phyloP scores from a whole-genome alignment of 2,329 filamentous ascomycete species.

The Stagonosporopsis chrysanthemi region DNA sequence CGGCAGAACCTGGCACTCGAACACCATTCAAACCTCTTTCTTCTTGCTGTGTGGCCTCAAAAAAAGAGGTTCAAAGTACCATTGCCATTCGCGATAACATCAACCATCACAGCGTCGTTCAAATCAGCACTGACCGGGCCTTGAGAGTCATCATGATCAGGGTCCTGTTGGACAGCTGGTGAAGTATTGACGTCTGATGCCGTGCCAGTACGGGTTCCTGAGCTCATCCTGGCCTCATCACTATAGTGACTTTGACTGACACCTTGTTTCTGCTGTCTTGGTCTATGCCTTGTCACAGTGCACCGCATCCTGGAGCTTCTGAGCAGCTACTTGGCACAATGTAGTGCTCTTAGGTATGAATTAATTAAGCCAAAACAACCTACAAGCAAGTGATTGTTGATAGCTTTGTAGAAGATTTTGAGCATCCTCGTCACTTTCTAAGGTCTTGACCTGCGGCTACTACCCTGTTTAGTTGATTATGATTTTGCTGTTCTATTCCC shows the following conservation, averaged over 20 bases:
- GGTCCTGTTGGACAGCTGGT: neutral
- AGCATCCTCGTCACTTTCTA: no score
- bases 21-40: neutral
- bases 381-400: neutral
- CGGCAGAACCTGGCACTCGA: neutral
- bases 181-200: neutral
- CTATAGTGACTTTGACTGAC: neutral
- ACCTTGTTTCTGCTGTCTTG: slow-evolving; percentile 4
- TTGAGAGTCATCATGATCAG: neutral
- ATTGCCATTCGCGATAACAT: slow-evolving; percentile 4
- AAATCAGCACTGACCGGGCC: neutral
- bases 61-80: neutral
- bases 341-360: no score
- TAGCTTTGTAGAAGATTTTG: no score
- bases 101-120: neutral
- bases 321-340: no score
- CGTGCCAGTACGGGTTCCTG: neutral
- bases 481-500: no score
- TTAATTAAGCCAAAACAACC: no score
- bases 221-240: neutral
- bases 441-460: no score
- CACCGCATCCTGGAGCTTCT: no score
- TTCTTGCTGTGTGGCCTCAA: neutral
- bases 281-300: neutral
- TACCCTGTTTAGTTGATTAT: no score